Base-by-base conservation (phyloP, 2,329 filamentous ascomycete genomes). In the Nemania bipapillata region DNA sequence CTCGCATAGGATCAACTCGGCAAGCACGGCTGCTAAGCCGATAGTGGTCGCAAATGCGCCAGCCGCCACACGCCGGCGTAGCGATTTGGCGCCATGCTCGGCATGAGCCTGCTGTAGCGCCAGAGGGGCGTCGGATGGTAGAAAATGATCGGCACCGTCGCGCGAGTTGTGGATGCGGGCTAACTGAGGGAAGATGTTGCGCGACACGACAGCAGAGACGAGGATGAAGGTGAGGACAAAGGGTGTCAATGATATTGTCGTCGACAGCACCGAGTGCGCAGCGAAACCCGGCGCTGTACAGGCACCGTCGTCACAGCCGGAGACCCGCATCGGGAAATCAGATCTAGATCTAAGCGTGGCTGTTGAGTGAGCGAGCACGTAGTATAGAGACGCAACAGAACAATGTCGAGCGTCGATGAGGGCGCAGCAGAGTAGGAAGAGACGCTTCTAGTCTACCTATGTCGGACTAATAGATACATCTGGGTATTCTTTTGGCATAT, bases 1-100 rank as follows among this genome's bases (percentile, higher is more conserved):
- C 80, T 97, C 93, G 74, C 92, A 93, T 8, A 97, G 85, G 53
- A 97, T 92, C 72, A 97, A 82, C 80, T 94, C 90, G 2, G 90
- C 92, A 53, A 97, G 83, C 1, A 95, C 92, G 42, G 91, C 87
- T 5, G 93, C 91, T 8, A 96, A 85, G 0, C 89, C 92, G 40
- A 96, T 87, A 9, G 92, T 96, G 0, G 89, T 86, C 6, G 92
- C 90, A 79, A 96, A 96, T 1, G 91, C 89, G 65, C 86, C 81
- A 15, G 89, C 90, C 1, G 89, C 86, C 12, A 86, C 77, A 26
- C 84, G 81, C 47, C 86, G 80, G 56, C 84, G 80, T 68, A 83
- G 75, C 47, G 83, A 86, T 75, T 86, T 87, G 30, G 82, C 77
- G 42, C 83, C 85, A 75, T 89, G 86, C 74, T 87, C 86, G 24